Evolutionary conservation across 202 grass and related monocot genomes (phyloP).

Genomic region (Elaeis oleifera): DNA sequence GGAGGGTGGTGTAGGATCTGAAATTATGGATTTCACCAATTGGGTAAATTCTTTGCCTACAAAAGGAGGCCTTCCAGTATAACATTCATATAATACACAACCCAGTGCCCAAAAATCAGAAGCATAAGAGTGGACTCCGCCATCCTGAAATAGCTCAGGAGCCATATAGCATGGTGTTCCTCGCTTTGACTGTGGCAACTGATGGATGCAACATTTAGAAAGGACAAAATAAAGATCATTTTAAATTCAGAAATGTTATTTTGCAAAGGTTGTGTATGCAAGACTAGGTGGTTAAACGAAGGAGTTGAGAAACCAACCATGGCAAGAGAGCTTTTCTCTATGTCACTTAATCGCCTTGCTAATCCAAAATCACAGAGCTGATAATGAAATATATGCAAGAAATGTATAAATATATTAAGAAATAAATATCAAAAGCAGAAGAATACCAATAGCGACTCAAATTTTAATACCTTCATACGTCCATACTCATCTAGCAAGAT

Average conservation of each 20-base stretch:
- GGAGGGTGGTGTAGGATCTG: constrained; percentile 68
- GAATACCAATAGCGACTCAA: constrained; percentile 4
- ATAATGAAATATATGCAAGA: constrained; percentile 12
- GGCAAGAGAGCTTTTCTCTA: constrained; percentile 48
- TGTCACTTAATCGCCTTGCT: constrained; percentile 78
- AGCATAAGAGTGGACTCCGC: constrained; percentile 83
- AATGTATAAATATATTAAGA: not conserved
- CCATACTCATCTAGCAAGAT: constrained; percentile 91
- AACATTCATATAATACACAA: constrained; percentile 93
- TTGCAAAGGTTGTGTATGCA: constrained; percentile 12
- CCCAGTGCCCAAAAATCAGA: constrained; percentile 99
- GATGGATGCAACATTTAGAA: constrained; percentile 19
- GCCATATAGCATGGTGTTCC: constrained; percentile 99
- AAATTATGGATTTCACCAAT: constrained; percentile 89
- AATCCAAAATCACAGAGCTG: constrained; percentile 98
- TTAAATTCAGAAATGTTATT: constrained; percentile 10
- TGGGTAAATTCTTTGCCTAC: constrained; percentile 74
- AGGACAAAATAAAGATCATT: constrained; percentile 16
- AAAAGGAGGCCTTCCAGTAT: constrained; percentile 73
- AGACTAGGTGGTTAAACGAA: not conserved
- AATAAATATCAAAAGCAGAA: constrained; percentile 11
- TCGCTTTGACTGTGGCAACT: constrained; percentile 69
- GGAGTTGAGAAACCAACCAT: constrained; percentile 26
- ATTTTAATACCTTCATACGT: constrained; percentile 70
- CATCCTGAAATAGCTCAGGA: constrained; percentile 89